Base-by-base conservation (phyloP, 108 stramenopile species). In the Epithemia pelagica region DNA sequence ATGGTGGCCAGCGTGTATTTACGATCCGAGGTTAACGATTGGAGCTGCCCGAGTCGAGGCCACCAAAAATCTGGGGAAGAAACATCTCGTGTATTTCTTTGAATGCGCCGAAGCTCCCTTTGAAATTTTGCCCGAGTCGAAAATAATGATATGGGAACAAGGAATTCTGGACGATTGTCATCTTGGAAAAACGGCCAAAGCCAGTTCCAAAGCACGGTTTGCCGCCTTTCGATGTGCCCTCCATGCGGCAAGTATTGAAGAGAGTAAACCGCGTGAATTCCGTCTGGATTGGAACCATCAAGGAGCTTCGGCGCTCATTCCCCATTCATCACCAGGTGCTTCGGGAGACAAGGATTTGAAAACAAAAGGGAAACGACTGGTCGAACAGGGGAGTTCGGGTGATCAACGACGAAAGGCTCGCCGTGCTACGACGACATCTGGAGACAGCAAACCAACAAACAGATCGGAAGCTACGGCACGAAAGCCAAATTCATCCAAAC, bases 241-340 rank as follows among this genome's bases (percentile, higher is more conserved):
- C 61, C 79, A 86, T 37, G 79, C 81, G 8, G 91, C 87, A 1
- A 81, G 67, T 37, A 51, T 89, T 55, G 91, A 92, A 70, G 61
- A 72, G 59, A 82, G 75, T 0, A 84, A 84, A 63, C 91, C 91
- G 0, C 82, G 85, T 7, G 85, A 88, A 66, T 59, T 78, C 57
- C 75, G 91, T 57, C 76, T 92, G 84, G 91, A 92, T 61, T 92
- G 86, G 84, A 92, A 92, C 66, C 88, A 88, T 58, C 46, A n/a
- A 26, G 18, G 21, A 58, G 18, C 56, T 58, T 58, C 56, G 56
- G 54, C 29, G 24, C 32, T 33, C 64, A 65, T 58, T 33, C n/a
- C 62, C 46, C 15, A 5, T 5, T 46, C 37, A 15, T 46, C 37
- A 10, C 37, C 37, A 10, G 37, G 15, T 15, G 22, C 37, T 19